Percentiles rank a stretch among this genome's conserved stretches.
Evolutionary conservation across 768 basidiomycete genomes (phyloP).

Genomic region (Lentinus brumalis): DNA sequence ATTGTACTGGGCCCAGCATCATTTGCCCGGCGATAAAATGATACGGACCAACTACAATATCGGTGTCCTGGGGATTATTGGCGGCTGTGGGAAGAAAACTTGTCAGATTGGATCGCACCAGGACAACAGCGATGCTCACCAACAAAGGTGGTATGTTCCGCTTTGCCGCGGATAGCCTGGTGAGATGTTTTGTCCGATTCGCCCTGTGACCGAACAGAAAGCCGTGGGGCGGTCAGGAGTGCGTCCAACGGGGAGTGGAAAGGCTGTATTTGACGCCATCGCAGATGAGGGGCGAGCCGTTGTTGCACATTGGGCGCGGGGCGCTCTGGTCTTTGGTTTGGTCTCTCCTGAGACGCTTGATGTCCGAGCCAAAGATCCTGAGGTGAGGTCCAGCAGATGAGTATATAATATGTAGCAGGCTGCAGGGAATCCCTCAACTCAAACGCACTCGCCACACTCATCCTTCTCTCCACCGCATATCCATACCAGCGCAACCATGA

Average conservation of each 20-base stretch:
- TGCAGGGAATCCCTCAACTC: not conserved
- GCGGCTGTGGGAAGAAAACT: slow-evolving; percentile 8
- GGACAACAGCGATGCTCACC: slow-evolving; percentile 2
- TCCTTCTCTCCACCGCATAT: not conserved
- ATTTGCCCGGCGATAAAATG: not conserved
- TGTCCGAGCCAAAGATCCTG: not conserved
- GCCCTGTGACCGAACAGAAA: slow-evolving; percentile 7
- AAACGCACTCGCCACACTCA: not conserved
- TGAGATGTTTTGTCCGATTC: slow-evolving; percentile 15
- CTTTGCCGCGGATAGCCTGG: not conserved
- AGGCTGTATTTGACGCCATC: slow-evolving; percentile 14
- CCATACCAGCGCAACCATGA: slow-evolving; percentile 13
- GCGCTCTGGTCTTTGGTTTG: not conserved
- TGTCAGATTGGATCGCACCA: slow-evolving; percentile 5
- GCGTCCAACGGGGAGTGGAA: slow-evolving; percentile 1
- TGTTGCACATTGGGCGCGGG: slow-evolving; percentile 5
- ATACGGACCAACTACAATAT: not conserved
- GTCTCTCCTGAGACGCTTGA: not conserved
- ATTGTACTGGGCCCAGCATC: not conserved
- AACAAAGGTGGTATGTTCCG: slow-evolving; percentile 13
- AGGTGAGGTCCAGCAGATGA: not conserved
- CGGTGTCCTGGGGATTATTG: not conserved
- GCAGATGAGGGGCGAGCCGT: slow-evolving; percentile 1
- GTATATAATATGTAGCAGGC: slow-evolving; percentile 7
- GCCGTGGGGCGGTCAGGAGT: slow-evolving; percentile 3